phyloP scores from a whole-genome alignment of 2,329 filamentous ascomycete genomes.

The Fonsecaea erecta region DNA sequence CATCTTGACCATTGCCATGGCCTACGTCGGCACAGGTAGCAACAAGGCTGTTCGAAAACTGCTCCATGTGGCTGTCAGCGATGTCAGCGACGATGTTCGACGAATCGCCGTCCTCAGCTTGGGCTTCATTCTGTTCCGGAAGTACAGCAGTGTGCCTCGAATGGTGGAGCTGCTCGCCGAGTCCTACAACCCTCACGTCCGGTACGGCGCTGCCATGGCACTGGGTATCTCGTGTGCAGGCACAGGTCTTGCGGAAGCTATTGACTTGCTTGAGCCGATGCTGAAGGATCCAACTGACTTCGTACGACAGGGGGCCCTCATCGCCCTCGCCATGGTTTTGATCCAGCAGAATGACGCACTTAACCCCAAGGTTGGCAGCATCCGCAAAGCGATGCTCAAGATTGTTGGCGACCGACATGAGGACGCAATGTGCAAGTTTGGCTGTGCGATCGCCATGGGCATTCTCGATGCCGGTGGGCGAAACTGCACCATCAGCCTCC shows the following conservation, averaged over 20 bases:
- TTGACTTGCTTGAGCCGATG: slow-evolving; percentile 97
- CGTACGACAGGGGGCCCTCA: slow-evolving; percentile 92
- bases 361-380: slow-evolving; percentile 92
- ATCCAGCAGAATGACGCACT: slow-evolving; percentile 99
- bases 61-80: slow-evolving; percentile 93
- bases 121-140: slow-evolving; percentile 97
- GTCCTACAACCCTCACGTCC: slow-evolving; percentile 97
- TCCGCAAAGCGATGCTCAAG: slow-evolving; percentile 92
- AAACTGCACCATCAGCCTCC: slow-evolving; percentile 96
- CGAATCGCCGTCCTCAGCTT: slow-evolving; percentile 96
- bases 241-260: slow-evolving; percentile 92
- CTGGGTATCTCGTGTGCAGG: slow-evolving; percentile 97
- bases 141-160: slow-evolving; percentile 92
- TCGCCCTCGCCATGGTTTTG: slow-evolving; percentile 95
- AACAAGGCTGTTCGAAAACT: slow-evolving; percentile 98
- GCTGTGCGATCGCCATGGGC: slow-evolving; percentile 87
- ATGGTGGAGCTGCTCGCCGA: slow-evolving; percentile 99
- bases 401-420: slow-evolving; percentile 93
- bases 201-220: slow-evolving; percentile 97
- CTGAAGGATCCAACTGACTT: slow-evolving; percentile 99
- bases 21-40: slow-evolving; percentile 95
- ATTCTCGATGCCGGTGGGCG: slow-evolving; percentile 98
- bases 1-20: slow-evolving; percentile 97
- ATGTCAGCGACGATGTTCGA: slow-evolving; percentile 96
- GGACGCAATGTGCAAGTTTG: slow-evolving; percentile 99